Evolutionary conservation across 2,329 filamentous ascomycete species (phyloP), one percentile per base, ranked within the genome.

Genomic region (Ophiocordyceps unilateralis): DNA sequence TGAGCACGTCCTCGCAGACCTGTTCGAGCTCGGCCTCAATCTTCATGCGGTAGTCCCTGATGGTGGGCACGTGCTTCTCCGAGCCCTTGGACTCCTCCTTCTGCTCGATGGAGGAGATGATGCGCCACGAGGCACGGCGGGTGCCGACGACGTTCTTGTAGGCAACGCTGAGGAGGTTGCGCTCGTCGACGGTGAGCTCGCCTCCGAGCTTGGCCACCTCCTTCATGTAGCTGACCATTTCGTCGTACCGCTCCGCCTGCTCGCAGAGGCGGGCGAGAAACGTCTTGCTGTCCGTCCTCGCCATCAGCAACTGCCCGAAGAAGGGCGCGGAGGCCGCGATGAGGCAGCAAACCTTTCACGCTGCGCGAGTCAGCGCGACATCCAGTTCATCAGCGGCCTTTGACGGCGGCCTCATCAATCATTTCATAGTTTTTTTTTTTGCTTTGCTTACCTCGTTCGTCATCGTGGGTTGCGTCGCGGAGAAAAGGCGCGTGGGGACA

Each of bases 201-300:
- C 76, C 74, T 55, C 74, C 76, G 55, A 81, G 65, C 72, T 94
- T 93, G 68, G 89, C 89, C 60, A 96, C 89, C 82, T 95, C 87
- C 85, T 96, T 96, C 91, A 96, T 96, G 75, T 89, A 95, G 63
- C 81, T 87, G 58, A 96, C 89, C 89, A 96, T 96, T 73, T 96
- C 91, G 89, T 98, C 89, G 72, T 98, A 98, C 65, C 89, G 89
- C 78, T 96, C 91, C 65, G 91, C 91, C 81, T 98, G 91, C 84
- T 96, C 91, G 77, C 91, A 96, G 65, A 98, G 87, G 74, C 91
- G 82, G 69, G 91, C 91, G 68, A 96, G 86, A 78, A 96, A 96
- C 64, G 91, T 96, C 82, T 96, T 96, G 83, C 87, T 94, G 12
- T 17, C 12, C n/a, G 2, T 15, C 11, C 30, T 41, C 24, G 32